Evolutionary conservation across 352 stramenopile species (phyloP).

Genomic region (Bremia lactucae): DNA sequence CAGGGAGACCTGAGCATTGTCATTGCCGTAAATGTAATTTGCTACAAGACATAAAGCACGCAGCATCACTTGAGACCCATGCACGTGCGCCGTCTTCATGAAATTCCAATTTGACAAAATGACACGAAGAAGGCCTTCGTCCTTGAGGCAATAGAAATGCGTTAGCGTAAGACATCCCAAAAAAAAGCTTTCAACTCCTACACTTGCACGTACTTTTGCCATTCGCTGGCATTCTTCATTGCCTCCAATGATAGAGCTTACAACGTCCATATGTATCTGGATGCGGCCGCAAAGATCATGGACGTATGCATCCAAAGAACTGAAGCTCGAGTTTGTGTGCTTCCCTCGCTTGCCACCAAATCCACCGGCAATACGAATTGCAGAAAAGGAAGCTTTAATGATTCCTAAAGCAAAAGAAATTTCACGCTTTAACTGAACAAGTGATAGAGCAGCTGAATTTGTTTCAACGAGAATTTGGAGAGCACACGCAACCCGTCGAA

Average conservation of each 20-base stretch:
- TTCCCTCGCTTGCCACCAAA: constrained; percentile 29
- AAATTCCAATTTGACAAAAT: constrained; percentile 46
- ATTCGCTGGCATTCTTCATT: constrained; percentile 24
- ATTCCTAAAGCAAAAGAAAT: constrained; percentile 23
- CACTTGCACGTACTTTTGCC: constrained; percentile 21
- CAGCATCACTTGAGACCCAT: constrained; percentile 33
- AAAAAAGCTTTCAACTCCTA: not conserved
- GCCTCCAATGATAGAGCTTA: constrained; percentile 34
- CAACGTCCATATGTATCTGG: constrained; percentile 35
- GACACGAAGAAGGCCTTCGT: constrained; percentile 24
- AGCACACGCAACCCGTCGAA: constrained; percentile 20
- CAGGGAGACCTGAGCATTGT: constrained; percentile 27
- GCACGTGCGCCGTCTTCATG: constrained; percentile 34
- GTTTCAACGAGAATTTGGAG: constrained; percentile 33
- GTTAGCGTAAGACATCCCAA: not conserved
- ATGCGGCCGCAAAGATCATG: constrained; percentile 31
- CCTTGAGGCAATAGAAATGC: constrained; percentile 9
- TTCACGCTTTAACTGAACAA: constrained; percentile 25
- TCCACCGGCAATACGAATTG: constrained; percentile 38
- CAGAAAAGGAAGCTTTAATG: constrained; percentile 35
- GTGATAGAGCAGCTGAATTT: constrained; percentile 13
- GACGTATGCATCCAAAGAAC: constrained; percentile 20
- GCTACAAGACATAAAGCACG: constrained; percentile 31
- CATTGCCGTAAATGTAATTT: constrained; percentile 39
- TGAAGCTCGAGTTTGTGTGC: constrained; percentile 1